A percentile compares a stretch with the other conserved stretches of the same genome.
phyloP scores from a whole-genome alignment of 306 rosid species.

The Nissolia schottii region DNA sequence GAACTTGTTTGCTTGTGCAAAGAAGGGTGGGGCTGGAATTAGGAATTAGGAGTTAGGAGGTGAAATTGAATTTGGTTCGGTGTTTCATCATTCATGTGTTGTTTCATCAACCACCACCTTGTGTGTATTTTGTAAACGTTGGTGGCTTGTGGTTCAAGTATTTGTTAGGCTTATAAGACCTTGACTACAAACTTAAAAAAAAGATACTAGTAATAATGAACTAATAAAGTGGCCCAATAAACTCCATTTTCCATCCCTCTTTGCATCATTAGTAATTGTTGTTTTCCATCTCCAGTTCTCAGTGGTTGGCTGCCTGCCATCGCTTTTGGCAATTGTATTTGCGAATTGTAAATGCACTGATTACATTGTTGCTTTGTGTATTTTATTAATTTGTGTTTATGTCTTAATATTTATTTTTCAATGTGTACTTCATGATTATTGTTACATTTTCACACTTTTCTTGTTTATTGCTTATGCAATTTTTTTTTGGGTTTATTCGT shows the following conservation, averaged over 20 bases:
- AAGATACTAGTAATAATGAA: no score
- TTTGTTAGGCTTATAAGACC: neutral
- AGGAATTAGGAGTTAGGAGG: neutral
- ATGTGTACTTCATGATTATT: no score
- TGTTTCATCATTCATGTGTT: neutral
- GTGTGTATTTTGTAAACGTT: neutral
- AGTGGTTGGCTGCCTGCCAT: no score
- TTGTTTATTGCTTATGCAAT: no score
- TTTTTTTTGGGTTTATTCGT: no score
- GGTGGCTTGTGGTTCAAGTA: constrained; percentile 22
- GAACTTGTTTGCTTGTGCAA: neutral
- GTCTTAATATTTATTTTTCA: no score
- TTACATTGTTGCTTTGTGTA: no score
- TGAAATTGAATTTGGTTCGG: neutral
- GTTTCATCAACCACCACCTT: neutral
- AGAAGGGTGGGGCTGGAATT: neutral
- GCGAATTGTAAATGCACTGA: no score
- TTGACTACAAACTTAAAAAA: neutral
- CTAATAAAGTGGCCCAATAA: neutral
- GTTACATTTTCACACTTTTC: no score
- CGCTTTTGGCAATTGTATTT: no score
- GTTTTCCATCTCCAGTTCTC: no score
- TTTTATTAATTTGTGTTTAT: no score
- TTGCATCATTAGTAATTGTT: neutral
- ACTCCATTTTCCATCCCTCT: neutral